These are phyloP conservation scores for Neurospora sp. DNA, from an alignment of 2,329 filamentous ascomycete genomes.

Conservation along the genomic window DNA sequence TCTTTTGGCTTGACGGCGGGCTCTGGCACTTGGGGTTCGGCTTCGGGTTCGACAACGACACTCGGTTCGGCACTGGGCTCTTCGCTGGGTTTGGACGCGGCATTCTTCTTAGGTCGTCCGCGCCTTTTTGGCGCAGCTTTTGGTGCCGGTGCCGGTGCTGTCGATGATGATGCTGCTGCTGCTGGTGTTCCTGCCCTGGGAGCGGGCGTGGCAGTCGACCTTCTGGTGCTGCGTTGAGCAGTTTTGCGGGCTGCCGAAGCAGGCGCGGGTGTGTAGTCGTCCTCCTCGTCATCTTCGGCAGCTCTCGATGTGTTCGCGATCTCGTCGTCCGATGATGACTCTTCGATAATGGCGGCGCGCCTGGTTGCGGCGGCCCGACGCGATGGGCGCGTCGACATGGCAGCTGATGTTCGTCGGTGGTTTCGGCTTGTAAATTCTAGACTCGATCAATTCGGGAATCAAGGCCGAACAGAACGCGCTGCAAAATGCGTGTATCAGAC, in stretches of 20 bases:
- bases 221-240: constrained; percentile 13
- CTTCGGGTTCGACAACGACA: not conserved
- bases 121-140: constrained; percentile 20
- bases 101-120: constrained; percentile 33
- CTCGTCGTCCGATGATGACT: constrained; percentile 57
- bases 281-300: constrained; percentile 55
- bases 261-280: constrained; percentile 72
- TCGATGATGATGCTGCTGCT: constrained; percentile 32
- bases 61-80: constrained; percentile 41
- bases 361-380: constrained; percentile 43
- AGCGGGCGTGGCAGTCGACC: constrained; percentile 17
- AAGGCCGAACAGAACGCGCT: not conserved
- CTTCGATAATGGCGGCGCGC: constrained; percentile 63
- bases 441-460: not conserved
- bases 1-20: not conserved
- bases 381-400: constrained; percentile 32
- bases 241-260: constrained; percentile 31
- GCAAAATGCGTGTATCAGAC: not conserved
- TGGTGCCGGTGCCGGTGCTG: constrained; percentile 19
- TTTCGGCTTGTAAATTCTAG: not conserved
- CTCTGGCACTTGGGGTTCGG: not conserved
- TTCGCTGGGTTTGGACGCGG: constrained; percentile 32
- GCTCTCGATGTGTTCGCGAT: constrained; percentile 39
- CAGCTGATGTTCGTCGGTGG: not conserved
- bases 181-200: constrained; percentile 30